These are phyloP conservation scores for Macrocybe gigantea DNA, from an alignment of 768 basidiomycete species.

Conservation along the genomic window DNA sequence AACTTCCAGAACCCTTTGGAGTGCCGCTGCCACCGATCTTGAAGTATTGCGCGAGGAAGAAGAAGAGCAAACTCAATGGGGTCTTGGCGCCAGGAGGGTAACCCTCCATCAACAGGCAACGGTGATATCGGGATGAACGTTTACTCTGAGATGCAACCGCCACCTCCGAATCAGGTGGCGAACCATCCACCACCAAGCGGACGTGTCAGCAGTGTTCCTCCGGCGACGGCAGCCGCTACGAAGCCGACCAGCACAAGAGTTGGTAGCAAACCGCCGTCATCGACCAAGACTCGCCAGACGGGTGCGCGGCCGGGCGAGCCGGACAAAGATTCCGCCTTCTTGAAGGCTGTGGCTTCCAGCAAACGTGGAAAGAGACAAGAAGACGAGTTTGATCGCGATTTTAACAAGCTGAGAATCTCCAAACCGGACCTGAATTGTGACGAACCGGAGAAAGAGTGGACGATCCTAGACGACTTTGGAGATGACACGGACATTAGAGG, in stretches of 20 bases:
- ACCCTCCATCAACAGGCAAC: conserved; percentile 14
- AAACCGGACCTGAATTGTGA: conserved; percentile 50
- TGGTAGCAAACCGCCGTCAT: conserved; percentile 20
- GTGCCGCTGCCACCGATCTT: conserved; percentile 11
- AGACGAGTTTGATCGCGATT: conserved; percentile 73
- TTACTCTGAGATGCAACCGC: conserved; percentile 25
- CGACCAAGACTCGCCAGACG: conserved; percentile 10
- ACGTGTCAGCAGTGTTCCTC: conserved; percentile 16
- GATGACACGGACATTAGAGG: conserved; percentile 57
- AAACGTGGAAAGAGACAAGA: conserved; percentile 64
- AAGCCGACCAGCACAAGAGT: conserved; percentile 5
- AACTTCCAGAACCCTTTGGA: conserved; percentile 10
- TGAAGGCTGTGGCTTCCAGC: conserved; percentile 68
- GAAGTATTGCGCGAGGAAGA: conserved; percentile 45
- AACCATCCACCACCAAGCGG: conserved; percentile 12
- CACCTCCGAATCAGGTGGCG: conserved; percentile 5
- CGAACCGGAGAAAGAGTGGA: conserved; percentile 50
- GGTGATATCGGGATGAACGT: conserved; percentile 30
- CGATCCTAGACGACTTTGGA: conserved; percentile 58
- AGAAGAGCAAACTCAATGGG: conserved; percentile 39
- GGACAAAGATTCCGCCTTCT: conserved; percentile 64
- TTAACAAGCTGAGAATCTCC: conserved; percentile 69
- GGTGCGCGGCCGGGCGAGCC: conserved; percentile 41
- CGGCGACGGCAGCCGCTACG: not conserved
- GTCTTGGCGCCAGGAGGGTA: not conserved